These are phyloP conservation scores for Omphalotus guepiniiformis DNA, from an alignment of 768 basidiomycete species.

Conservation along the genomic window DNA sequence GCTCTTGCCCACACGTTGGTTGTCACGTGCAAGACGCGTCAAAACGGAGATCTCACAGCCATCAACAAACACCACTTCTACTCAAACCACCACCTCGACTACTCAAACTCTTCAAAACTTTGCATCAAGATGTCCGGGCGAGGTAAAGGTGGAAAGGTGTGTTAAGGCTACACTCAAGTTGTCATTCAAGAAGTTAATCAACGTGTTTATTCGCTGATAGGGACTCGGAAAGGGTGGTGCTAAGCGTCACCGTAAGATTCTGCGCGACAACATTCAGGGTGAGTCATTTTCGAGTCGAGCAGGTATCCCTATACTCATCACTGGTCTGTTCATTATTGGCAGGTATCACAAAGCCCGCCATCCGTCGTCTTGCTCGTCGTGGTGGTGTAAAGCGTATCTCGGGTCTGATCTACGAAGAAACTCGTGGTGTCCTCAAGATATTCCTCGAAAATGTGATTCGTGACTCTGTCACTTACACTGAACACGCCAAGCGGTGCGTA, in stretches of 20 bases:
- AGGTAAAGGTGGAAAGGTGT: constrained; percentile 9
- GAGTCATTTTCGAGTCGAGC: background rate
- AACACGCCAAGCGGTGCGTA: constrained; percentile 8
- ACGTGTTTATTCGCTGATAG: background rate
- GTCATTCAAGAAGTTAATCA: background rate
- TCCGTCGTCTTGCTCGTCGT: constrained; percentile 10
- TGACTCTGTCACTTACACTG: constrained; percentile 8
- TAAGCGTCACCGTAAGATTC: constrained; percentile 10
- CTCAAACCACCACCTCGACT: too few species aligned
- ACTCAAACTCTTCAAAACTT: too few species aligned
- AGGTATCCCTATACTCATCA: background rate
- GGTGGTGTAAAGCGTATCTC: constrained; percentile 10
- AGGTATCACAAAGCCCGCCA: constrained; percentile 10
- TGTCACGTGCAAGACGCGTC: too few species aligned
- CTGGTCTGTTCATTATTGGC: background rate
- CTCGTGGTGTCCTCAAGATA: constrained; percentile 6
- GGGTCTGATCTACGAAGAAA: constrained; percentile 8
- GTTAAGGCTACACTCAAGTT: background rate
- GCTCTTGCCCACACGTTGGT: too few species aligned
- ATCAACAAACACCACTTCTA: too few species aligned
- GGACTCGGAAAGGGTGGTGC: constrained; percentile 9
- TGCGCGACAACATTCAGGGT: constrained; percentile 10
- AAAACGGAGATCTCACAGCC: too few species aligned
- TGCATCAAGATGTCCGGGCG: constrained; percentile 10
- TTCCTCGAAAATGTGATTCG: constrained; percentile 7